These are phyloP conservation scores for Fusarium bactridioides DNA, from an alignment of 2,329 filamentous ascomycete genomes.

Conservation along the genomic window DNA sequence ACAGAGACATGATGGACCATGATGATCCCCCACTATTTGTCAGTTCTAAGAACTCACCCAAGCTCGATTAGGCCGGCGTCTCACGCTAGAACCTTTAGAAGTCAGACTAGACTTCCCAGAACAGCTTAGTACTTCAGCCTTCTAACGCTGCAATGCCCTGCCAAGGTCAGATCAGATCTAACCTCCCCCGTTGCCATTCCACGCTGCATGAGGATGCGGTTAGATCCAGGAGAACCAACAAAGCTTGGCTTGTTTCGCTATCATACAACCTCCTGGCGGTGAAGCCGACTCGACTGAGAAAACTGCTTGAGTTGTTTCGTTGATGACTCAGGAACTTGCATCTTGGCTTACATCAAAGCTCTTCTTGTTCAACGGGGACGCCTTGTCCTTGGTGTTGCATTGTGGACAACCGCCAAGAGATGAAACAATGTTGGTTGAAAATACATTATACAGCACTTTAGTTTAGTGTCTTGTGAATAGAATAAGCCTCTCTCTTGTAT, in stretches of 20 bases:
- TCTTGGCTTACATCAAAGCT: constrained; percentile 11
- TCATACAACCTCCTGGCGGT: background rate
- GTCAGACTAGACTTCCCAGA: constrained; percentile 10
- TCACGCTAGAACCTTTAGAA: constrained; percentile 39
- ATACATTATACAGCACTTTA: background rate
- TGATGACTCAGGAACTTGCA: background rate
- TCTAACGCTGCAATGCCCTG: background rate
- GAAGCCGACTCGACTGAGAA: constrained; percentile 5
- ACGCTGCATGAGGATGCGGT: background rate
- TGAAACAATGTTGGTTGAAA: background rate
- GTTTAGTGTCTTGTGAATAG: background rate
- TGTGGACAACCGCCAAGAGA: background rate
- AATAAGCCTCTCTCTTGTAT: background rate
- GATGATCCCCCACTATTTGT: constrained; percentile 19
- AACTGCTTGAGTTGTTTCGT: background rate
- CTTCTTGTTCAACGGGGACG: background rate
- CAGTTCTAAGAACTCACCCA: background rate
- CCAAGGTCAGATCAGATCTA: constrained; percentile 1
- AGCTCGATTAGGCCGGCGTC: constrained; percentile 17
- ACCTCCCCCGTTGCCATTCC: background rate
- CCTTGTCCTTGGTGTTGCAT: background rate
- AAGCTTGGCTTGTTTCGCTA: background rate
- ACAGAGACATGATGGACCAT: background rate
- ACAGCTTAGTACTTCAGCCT: constrained; percentile 11
- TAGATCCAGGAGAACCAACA: background rate